phyloP scores from a whole-genome alignment of 2,329 filamentous ascomycete genomes.

The Capronia epimyces region DNA sequence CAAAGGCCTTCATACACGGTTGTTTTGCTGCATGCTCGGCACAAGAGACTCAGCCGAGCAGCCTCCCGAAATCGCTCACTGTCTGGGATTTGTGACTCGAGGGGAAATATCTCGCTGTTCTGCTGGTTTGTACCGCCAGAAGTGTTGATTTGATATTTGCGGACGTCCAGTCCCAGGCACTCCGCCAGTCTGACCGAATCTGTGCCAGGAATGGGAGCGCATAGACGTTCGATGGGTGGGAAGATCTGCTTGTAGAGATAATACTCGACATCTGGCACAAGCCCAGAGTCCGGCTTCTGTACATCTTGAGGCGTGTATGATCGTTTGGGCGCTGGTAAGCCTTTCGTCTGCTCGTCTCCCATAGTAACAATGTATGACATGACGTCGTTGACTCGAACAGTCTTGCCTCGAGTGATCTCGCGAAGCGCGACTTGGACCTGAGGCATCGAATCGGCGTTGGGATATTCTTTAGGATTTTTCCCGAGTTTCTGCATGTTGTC shows the following conservation, averaged over 20 bases:
- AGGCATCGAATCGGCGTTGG: conserved; percentile 90
- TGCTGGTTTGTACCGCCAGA: conserved; percentile 49
- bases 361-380: conserved; percentile 89
- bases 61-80: conserved; percentile 82
- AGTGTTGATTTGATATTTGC: conserved; percentile 72
- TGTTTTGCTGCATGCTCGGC: conserved; percentile 68
- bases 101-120: conserved; percentile 71
- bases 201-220: conserved; percentile 89
- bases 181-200: conserved; percentile 86
- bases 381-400: conserved; percentile 86
- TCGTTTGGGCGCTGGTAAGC: conserved; percentile 69
- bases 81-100: conserved; percentile 92
- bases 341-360: conserved; percentile 56
- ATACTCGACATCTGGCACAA: conserved; percentile 91
- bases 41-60: conserved; percentile 68
- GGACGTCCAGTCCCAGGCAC: conserved; percentile 84
- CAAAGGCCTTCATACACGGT: conserved; percentile 73
- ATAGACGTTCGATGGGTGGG: conserved; percentile 93
- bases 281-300: conserved; percentile 65
- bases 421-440: conserved; percentile 92
- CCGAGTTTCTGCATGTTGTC: conserved; percentile 65
- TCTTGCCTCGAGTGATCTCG: conserved; percentile 79
- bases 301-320: conserved; percentile 84
- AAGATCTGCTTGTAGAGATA: conserved; percentile 98
- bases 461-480: conserved; percentile 88